phyloP scores from a whole-genome alignment of 768 basidiomycete species.

The Porphyrellus cyaneotinctus region DNA sequence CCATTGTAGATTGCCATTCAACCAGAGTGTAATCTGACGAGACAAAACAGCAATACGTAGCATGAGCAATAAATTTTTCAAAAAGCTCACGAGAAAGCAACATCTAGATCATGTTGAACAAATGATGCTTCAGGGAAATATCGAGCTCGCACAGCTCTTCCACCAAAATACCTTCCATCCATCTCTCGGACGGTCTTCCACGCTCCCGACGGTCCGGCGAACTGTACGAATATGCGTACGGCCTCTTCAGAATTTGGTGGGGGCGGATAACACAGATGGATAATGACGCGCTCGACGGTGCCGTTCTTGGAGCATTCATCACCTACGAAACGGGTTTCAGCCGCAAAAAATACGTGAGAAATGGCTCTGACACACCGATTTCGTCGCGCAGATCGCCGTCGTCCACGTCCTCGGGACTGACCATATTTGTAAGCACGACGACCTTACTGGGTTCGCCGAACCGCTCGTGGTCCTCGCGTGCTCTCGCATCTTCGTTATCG shows the following conservation, averaged over 20 bases:
- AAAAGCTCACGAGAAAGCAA: conserved; percentile 21
- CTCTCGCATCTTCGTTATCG: conserved; percentile 78
- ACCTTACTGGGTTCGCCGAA: conserved; percentile 91
- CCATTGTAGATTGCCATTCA: not conserved
- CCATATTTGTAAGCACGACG: conserved; percentile 88
- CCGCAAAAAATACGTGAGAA: not conserved
- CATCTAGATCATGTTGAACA: conserved; percentile 47
- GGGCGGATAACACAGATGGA: conserved; percentile 71
- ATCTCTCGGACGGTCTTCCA: conserved; percentile 95
- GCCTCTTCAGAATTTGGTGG: conserved; percentile 69
- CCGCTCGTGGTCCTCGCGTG: conserved; percentile 69
- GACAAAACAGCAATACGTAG: not conserved
- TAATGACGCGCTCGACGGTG: conserved; percentile 83
- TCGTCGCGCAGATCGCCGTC: conserved; percentile 84
- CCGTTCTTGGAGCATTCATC: conserved; percentile 90
- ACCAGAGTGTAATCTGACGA: not conserved
- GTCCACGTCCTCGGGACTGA: conserved; percentile 75
- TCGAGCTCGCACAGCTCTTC: conserved; percentile 73
- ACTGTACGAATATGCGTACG: conserved; percentile 88
- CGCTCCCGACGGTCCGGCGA: conserved; percentile 87
- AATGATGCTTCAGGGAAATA: conserved; percentile 72
- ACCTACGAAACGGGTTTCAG: conserved; percentile 40
- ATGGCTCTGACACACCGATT: conserved; percentile 56
- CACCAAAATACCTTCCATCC: conserved; percentile 91
- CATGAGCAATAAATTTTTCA: not conserved